Conservation (phyloP, 305 asterid genomes). For the Solanum hybrid region DNA sequence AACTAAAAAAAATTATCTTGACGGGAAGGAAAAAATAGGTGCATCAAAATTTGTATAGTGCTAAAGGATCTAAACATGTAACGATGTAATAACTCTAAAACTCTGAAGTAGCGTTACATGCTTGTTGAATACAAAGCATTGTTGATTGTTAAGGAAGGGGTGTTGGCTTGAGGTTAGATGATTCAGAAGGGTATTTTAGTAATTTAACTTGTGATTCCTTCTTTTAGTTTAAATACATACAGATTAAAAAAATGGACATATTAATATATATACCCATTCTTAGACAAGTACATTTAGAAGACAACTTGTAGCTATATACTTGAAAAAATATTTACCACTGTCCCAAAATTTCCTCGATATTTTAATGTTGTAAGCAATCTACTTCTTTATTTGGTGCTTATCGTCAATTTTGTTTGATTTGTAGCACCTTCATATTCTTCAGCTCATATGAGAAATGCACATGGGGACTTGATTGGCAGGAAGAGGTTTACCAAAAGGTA, state of each 20-base stretch:
- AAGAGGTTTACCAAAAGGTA: slow-evolving; percentile 75
- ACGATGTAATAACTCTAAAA: not conserved
- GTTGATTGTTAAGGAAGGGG: not conserved
- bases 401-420: not conserved
- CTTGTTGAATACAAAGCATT: not conserved
- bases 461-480: slow-evolving; percentile 70
- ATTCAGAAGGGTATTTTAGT: not conserved
- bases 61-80: not conserved
- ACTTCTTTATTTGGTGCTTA: not conserved
- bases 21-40: not conserved
- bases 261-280: not conserved
- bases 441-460: slow-evolving; percentile 55
- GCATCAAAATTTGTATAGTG: not conserved
- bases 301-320: not conserved
- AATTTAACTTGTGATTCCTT: not conserved
- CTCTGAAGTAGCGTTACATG: not conserved
- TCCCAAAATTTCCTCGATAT: not conserved
- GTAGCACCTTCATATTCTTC: slow-evolving; percentile 61
- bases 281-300: not conserved
- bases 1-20: not conserved
- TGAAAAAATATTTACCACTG: not conserved
- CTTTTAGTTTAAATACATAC: not conserved
- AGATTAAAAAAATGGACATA: not conserved
- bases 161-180: not conserved
- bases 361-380: not conserved